Evolutionary conservation across 305 asterid genomes (phyloP).

Genomic region (Fraxinus greggii): DNA sequence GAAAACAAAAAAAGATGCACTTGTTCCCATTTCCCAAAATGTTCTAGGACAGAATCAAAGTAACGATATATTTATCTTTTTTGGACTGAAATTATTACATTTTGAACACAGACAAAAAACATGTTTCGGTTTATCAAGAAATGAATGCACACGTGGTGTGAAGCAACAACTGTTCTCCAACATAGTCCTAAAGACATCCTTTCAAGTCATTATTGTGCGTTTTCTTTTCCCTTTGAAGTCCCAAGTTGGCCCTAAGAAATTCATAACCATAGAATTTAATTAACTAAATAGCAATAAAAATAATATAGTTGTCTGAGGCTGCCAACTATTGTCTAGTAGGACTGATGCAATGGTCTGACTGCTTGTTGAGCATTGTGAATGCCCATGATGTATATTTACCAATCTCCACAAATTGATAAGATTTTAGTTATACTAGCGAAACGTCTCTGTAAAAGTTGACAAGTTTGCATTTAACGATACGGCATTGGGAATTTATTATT

Average conservation of each 20-base stretch:
- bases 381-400: not conserved
- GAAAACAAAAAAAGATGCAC: no score
- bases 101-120: not conserved
- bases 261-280: not conserved
- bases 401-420: not conserved
- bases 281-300: not conserved
- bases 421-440: not conserved
- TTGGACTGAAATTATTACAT: not conserved
- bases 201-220: not conserved
- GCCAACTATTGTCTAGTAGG: not conserved
- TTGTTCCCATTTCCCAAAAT: no score
- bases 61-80: not conserved
- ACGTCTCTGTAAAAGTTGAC: not conserved
- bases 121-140: not conserved
- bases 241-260: not conserved
- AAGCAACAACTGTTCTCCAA: not conserved
- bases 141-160: not conserved
- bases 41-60: no score
- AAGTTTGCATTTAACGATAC: not conserved
- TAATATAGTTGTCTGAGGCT: not conserved
- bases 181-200: not conserved
- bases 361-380: not conserved
- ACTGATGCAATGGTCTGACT: not conserved
- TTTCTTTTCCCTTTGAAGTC: not conserved
- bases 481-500: not conserved